Evolutionary conservation across 1,284 basidiomycete species (phyloP).

Genomic region (Leucoagaricus sp.): DNA sequence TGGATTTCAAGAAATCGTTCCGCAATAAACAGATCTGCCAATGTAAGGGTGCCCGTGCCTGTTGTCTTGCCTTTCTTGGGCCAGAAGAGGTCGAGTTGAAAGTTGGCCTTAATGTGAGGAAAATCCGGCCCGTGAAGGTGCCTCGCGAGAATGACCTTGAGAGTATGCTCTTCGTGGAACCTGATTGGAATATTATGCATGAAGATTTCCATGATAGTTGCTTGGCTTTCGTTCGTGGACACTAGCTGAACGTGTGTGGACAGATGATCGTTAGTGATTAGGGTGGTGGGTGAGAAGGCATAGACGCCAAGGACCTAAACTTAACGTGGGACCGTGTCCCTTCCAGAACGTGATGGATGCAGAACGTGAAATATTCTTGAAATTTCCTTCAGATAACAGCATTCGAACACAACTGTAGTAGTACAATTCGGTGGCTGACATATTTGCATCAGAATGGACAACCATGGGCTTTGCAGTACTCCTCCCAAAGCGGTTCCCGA

Average conservation of each 20-base stretch:
- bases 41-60: conserved; percentile 32
- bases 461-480: conserved; percentile 20
- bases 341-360: too few relatives aligned
- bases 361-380: too few relatives aligned
- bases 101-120: conserved; percentile 39
- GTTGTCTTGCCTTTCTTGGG: conserved; percentile 28
- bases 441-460: not conserved
- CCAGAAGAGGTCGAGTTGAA: conserved; percentile 46
- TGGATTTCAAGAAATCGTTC: conserved; percentile 14
- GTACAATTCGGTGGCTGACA: not conserved
- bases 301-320: too few relatives aligned
- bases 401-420: not conserved
- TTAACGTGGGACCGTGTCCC: too few relatives aligned
- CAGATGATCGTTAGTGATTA: not conserved
- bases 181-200: conserved; percentile 39
- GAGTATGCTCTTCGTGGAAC: conserved; percentile 28
- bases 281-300: too few relatives aligned
- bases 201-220: conserved; percentile 37
- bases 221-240: too few relatives aligned
- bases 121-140: conserved; percentile 49
- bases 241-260: not conserved
- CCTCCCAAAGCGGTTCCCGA: conserved; percentile 46
- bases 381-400: too few relatives aligned
- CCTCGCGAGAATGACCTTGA: conserved; percentile 40
- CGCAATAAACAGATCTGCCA: conserved; percentile 9